These are phyloP conservation scores for Strigomonas culicis DNA, from an alignment of 208 protist species.

Conservation along the genomic window DNA sequence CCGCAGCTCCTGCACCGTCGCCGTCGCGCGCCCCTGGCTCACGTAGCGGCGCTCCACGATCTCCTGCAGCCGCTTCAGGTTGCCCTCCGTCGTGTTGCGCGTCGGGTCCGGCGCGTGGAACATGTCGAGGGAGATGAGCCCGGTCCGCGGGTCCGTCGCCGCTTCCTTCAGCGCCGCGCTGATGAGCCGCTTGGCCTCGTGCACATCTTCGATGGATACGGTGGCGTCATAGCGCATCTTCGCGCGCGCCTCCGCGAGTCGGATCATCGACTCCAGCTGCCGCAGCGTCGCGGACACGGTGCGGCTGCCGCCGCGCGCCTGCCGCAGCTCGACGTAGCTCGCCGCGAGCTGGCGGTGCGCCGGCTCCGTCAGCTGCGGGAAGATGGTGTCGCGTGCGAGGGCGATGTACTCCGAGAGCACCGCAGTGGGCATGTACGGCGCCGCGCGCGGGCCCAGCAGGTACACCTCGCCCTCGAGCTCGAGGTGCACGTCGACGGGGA, in stretches of 20 bases:
- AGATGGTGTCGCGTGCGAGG: slow-evolving; percentile 83
- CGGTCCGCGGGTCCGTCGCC: slow-evolving; percentile 84
- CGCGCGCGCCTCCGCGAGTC: slow-evolving; percentile 92
- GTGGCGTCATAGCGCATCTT: slow-evolving; percentile 86
- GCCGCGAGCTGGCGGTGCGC: slow-evolving; percentile 88
- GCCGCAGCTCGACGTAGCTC: slow-evolving; percentile 94
- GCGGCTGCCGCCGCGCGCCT: slow-evolving; percentile 73
- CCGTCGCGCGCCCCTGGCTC: slow-evolving; percentile 30
- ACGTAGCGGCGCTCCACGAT: slow-evolving; percentile 54
- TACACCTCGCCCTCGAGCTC: slow-evolving; percentile 64
- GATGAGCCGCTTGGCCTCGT: slow-evolving; percentile 90
- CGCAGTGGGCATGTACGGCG: slow-evolving; percentile 68
- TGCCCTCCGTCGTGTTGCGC: slow-evolving; percentile 76
- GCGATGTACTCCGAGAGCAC: slow-evolving; percentile 93
- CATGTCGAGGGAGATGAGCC: slow-evolving; percentile 87
- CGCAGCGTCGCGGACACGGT: slow-evolving; percentile 98
- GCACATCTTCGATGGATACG: slow-evolving; percentile 83
- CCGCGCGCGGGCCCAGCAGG: slow-evolving; percentile 50
- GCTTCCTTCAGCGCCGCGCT: slow-evolving; percentile 82
- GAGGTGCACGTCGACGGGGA: slow-evolving; percentile 44
- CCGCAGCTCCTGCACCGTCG: slow-evolving; percentile 64
- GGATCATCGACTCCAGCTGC: slow-evolving; percentile 99
- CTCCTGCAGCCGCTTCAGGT: slow-evolving; percentile 68
- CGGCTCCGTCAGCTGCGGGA: slow-evolving; percentile 84
- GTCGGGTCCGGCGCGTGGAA: slow-evolving; percentile 82